Base-by-base conservation (phyloP, 2,329 filamentous ascomycete genomes). In the Biscogniauxia mediterranea region DNA sequence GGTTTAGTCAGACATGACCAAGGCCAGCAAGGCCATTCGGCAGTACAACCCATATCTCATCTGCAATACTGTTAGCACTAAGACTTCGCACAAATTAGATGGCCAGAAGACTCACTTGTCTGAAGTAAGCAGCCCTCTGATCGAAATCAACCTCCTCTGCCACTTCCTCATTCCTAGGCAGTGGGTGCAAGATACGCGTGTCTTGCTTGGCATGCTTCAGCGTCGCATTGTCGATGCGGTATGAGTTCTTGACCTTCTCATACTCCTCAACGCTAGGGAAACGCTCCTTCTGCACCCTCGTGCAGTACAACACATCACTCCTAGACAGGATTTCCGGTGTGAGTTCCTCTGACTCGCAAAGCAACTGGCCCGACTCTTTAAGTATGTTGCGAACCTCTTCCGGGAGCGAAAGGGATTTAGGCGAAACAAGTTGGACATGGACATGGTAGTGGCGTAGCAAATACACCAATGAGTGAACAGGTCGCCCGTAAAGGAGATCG, bases 41-140 rank as follows among this genome's bases (percentile, higher is more conserved):
- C 91, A 96, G 84, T 97, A 98, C 71, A 99, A 86, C 70, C 95
- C 95, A 80, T 98, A 97, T 79, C 90, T 88, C 94, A 97, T 97
- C 93, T 97, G 61, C 54, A 15, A 61, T 66, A 28, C 52, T 55
- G 74, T 88, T 76, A 86, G 81, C 67, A 67, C 15, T 2, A 56
- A 20, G 7, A 38, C 32, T 46, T 28, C 6, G 19, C 58, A 46
- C 49, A 55, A 13, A 25, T 49, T 51, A 11, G 6, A 49, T 25
- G n/a, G 32, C n/a, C 11, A 21, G 20, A 56, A 21, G 64, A 85
- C 91, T 87, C 80, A 97, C 94, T 90, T 99, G 95, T 90, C 95
- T 88, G 80, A 99, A 99, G 82, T 99, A 99, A 59, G 95, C 94
- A 61, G 95, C 95, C 70, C 95, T 83, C 75, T 96, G 92, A 80